Conservation (phyloP, 345 rosid genomes). For the Balakata baccata region DNA sequence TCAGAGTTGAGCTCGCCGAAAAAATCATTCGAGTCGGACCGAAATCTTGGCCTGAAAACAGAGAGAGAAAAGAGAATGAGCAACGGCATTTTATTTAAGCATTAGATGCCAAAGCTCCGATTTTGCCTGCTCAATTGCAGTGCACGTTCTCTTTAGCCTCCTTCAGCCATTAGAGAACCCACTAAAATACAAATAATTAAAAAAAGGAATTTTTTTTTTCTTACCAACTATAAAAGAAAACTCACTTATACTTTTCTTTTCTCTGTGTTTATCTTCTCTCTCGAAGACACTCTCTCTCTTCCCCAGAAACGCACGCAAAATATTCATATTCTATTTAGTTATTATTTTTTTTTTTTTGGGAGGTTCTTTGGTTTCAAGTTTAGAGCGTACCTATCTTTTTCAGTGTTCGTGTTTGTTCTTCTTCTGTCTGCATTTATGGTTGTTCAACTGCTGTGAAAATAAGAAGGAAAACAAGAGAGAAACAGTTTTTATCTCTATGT, state of each 20-base stretch:
- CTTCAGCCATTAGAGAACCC: not conserved
- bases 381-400: conserved; percentile 4
- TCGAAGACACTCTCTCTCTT: not conserved
- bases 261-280: not conserved
- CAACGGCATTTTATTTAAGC: not conserved
- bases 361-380: conserved; percentile 5
- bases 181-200: not conserved
- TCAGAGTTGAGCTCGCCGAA: not conserved
- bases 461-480: not conserved
- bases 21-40: not conserved
- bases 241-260: not conserved
- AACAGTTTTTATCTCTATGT: not conserved
- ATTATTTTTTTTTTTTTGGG: not conserved
- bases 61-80: not conserved
- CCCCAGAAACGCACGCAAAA: not conserved
- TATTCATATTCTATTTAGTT: not conserved
- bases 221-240: conserved; percentile 10
- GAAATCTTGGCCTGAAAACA: not conserved
- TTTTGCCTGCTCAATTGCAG: conserved; percentile 13
- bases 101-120: conserved; percentile 13
- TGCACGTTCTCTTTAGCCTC: conserved; percentile 7
- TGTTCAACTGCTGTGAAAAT: conserved; percentile 40
- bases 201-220: not conserved
- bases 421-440: conserved; percentile 24
- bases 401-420: conserved; percentile 16